phyloP scores from a whole-genome alignment of 2,329 filamentous ascomycete species.

The Coleophoma crateriformis region DNA sequence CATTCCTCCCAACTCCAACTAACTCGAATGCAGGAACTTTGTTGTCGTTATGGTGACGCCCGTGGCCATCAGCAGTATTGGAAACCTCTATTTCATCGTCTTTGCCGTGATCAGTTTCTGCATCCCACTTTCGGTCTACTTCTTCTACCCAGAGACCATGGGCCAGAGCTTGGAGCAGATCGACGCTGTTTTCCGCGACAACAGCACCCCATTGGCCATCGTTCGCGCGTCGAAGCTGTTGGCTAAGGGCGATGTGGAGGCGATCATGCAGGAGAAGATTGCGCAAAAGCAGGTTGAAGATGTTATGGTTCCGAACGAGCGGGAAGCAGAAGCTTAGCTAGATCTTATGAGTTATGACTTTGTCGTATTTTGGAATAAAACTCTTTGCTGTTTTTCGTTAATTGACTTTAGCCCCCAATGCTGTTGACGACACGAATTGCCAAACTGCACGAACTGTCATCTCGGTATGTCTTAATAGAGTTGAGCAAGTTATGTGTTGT shows the following conservation, averaged over 20 bases:
- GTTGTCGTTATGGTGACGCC: constrained; percentile 37
- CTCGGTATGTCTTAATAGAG: too few species aligned
- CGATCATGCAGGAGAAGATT: constrained; percentile 3
- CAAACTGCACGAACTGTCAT: too few species aligned
- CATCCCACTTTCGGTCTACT: constrained; percentile 19
- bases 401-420: too few species aligned
- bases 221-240: constrained; percentile 15
- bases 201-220: constrained; percentile 29
- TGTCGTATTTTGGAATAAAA: too few species aligned
- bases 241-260: constrained; percentile 6
- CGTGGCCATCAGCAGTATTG: constrained; percentile 26
- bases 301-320: background rate
- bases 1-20: too few species aligned
- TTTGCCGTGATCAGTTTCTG: constrained; percentile 26
- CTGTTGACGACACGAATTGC: too few species aligned
- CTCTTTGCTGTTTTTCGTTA: too few species aligned
- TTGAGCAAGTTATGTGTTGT: too few species aligned
- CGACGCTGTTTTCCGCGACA: constrained; percentile 45
- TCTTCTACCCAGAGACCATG: constrained; percentile 55
- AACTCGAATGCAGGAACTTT: constrained; percentile 26
- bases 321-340: too few species aligned
- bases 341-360: too few species aligned
- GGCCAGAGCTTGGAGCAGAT: constrained; percentile 61
- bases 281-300: constrained; percentile 1
- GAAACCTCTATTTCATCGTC: constrained; percentile 29